These are phyloP conservation scores for Lippia alba DNA, from an alignment of 305 asterid species.

Conservation along the genomic window DNA sequence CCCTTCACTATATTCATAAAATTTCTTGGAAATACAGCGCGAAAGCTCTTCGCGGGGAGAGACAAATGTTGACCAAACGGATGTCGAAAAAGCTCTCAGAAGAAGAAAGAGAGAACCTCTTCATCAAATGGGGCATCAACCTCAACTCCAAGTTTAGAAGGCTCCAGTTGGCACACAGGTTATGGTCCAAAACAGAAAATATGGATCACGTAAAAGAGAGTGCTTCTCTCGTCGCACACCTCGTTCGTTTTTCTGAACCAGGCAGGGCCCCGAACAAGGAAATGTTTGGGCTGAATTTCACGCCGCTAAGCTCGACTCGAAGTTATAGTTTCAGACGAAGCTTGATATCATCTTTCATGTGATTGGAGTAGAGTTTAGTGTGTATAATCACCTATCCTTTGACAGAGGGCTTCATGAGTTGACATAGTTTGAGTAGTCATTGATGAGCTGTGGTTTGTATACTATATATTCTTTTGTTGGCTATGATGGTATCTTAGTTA, in stretches of 20 bases:
- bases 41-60: slow-evolving; percentile 74
- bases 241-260: slow-evolving; percentile 61
- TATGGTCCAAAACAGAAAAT: slow-evolving; percentile 76
- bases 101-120: slow-evolving; percentile 72
- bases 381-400: slow-evolving; percentile 19
- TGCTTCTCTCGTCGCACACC: slow-evolving; percentile 75
- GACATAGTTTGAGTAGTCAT: slow-evolving; percentile 19
- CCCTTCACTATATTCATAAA: background rate
- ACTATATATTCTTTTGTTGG: slow-evolving; percentile 13
- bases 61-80: slow-evolving; percentile 67
- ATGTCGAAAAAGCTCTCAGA: slow-evolving; percentile 79
- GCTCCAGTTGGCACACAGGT: slow-evolving; percentile 64
- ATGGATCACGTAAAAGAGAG: slow-evolving; percentile 74
- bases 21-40: slow-evolving; percentile 47
- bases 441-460: slow-evolving; percentile 17
- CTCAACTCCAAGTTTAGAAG: slow-evolving; percentile 72
- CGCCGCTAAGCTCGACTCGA: slow-evolving; percentile 60
- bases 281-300: slow-evolving; percentile 83
- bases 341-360: slow-evolving; percentile 55
- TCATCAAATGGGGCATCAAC: slow-evolving; percentile 79
- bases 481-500: background rate
- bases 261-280: slow-evolving; percentile 68
- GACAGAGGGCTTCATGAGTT: slow-evolving; percentile 26
- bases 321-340: slow-evolving; percentile 65
- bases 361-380: slow-evolving; percentile 36